These are phyloP conservation scores for Aspergillus cristatus DNA, from an alignment of 495 filamentous ascomycete genomes.

Conservation along the genomic window DNA sequence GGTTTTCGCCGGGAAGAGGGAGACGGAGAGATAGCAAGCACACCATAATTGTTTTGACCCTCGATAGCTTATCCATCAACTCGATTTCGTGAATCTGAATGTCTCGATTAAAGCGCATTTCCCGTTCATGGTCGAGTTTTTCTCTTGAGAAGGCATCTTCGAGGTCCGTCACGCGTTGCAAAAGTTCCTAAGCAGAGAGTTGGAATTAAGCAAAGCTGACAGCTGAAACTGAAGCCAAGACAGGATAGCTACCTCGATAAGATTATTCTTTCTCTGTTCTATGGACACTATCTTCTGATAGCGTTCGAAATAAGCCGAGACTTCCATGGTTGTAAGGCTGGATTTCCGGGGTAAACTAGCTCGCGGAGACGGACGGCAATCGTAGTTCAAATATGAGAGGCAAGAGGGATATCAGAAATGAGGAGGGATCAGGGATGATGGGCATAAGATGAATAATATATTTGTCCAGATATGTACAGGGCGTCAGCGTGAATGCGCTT, in stretches of 20 bases:
- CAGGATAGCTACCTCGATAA: constrained; percentile 38
- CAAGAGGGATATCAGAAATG: too few species aligned
- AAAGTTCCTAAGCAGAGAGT: constrained; percentile 33
- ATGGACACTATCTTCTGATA: constrained; percentile 38
- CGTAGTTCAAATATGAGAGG: background rate
- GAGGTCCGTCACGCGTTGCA: constrained; percentile 37
- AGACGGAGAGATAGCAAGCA: constrained; percentile 7
- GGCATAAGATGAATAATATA: too few species aligned
- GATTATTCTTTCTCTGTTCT: constrained; percentile 43
- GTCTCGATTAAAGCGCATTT: constrained; percentile 47
- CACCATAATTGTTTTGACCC: constrained; percentile 43
- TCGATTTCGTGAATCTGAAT: constrained; percentile 45
- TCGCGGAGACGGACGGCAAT: background rate
- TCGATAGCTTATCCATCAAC: constrained; percentile 42
- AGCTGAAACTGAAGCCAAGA: constrained; percentile 1
- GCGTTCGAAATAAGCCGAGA: constrained; percentile 31
- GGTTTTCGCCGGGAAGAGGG: too few species aligned
- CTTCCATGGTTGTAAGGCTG: constrained; percentile 17
- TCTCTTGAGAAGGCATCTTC: constrained; percentile 39
- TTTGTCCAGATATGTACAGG: too few species aligned
- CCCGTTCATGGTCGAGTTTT: constrained; percentile 44
- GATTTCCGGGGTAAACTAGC: background rate
- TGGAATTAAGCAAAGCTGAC: background rate
- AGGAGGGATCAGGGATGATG: too few species aligned
- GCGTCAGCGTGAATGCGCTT: too few species aligned